These are phyloP conservation scores for Martensiomyces pterosporus DNA, from an alignment of 192 early-diverging fungal genomes.

Conservation along the genomic window DNA sequence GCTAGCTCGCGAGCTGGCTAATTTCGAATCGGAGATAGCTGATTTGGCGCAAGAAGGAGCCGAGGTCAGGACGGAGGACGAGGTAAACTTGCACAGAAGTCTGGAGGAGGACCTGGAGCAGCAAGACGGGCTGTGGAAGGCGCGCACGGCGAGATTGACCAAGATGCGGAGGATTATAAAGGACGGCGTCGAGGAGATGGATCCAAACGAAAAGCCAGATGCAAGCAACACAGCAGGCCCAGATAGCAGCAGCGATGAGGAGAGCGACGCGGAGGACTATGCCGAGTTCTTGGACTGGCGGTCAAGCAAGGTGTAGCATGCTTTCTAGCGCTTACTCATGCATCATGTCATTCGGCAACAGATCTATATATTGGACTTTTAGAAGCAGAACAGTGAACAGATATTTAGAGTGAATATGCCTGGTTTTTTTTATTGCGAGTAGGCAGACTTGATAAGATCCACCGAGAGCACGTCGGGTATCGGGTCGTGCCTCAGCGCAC, in stretches of 20 bases:
- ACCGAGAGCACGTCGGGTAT: constrained; percentile 30
- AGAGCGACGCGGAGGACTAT: constrained; percentile 3
- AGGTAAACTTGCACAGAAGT: background rate
- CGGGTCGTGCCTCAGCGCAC: constrained; percentile 20
- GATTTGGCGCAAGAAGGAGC: background rate
- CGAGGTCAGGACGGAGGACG: background rate
- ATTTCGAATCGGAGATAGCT: constrained; percentile 26
- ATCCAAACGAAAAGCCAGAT: constrained; percentile 1
- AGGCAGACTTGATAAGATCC: constrained; percentile 31
- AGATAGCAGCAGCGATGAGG: background rate
- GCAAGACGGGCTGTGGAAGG: constrained; percentile 13
- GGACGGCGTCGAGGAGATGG: constrained; percentile 16
- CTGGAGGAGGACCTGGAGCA: background rate
- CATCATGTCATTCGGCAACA: too few species aligned
- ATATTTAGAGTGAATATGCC: too few species aligned
- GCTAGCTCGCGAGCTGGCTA: constrained; percentile 12
- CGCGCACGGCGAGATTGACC: constrained; percentile 6
- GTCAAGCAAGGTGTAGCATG: constrained; percentile 1
- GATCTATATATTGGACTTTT: too few species aligned
- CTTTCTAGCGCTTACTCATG: too few species aligned
- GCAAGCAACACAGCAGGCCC: constrained; percentile 1
- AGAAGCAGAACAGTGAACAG: too few species aligned
- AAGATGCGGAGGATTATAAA: constrained; percentile 17
- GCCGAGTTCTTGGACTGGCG: constrained; percentile 19
- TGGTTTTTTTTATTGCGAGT: constrained; percentile 2